phyloP scores from a whole-genome alignment of 1,139 yeast genomes.

The Yamadazyma trypodendri region DNA sequence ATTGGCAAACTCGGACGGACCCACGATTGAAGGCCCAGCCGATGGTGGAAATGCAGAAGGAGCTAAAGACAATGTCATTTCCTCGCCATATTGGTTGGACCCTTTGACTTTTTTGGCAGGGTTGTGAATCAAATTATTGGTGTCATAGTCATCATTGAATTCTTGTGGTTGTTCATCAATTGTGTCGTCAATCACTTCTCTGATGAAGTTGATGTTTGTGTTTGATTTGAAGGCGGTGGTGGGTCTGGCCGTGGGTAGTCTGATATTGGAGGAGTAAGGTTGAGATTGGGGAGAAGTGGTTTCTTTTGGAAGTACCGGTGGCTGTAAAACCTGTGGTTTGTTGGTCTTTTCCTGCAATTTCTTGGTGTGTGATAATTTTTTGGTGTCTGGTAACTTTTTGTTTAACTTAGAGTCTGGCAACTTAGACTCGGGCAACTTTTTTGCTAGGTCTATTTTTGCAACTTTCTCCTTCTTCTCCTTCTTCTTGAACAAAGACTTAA shows the following conservation, averaged over 20 bases:
- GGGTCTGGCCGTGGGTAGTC: constrained; percentile 12
- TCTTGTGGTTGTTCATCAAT: constrained; percentile 2
- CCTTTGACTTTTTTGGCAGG: constrained; percentile 29
- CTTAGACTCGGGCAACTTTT: no score
- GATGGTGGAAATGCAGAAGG: constrained; percentile 16
- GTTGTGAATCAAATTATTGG: constrained; percentile 22
- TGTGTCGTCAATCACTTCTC: constrained; percentile 34
- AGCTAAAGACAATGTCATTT: constrained; percentile 26
- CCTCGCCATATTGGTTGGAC: constrained; percentile 26
- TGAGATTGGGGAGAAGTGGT: constrained; percentile 5
- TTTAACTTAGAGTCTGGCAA: no score
- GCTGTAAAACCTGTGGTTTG: not conserved
- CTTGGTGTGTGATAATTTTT: constrained; percentile 1
- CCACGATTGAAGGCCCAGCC: not conserved
- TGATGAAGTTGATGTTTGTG: constrained; percentile 29
- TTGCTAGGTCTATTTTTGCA: constrained; percentile 1
- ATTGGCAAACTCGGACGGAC: constrained; percentile 1
- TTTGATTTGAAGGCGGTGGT: constrained; percentile 15
- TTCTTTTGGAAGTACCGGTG: constrained; percentile 1
- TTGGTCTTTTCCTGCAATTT: constrained; percentile 1
- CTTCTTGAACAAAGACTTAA: constrained; percentile 37
- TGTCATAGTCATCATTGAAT: constrained; percentile 16
- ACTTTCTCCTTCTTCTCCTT: constrained; percentile 11
- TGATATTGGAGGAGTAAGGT: constrained; percentile 12
- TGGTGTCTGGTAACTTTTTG: no score